Percentiles rank a stretch among this genome's conserved stretches.
Conservation (phyloP, 805 yeast species). For the Yamadazyma akitaensis region DNA sequence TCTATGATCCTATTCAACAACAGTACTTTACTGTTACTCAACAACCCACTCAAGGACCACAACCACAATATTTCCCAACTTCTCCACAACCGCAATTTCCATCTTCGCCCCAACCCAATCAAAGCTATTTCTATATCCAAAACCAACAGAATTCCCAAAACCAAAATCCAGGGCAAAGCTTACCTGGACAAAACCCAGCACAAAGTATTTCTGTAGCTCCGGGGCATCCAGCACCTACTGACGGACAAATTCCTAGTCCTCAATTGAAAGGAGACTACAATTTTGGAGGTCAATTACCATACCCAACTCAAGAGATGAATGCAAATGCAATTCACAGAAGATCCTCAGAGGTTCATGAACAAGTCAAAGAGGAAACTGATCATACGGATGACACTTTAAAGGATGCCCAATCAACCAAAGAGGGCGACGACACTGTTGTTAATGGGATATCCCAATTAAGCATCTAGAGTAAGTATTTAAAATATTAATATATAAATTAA, state of each 20-base stretch:
- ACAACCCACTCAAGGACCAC: slow-evolving; percentile 26
- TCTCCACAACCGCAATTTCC: slow-evolving; percentile 28
- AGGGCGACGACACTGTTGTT: background rate
- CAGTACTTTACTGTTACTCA: slow-evolving; percentile 41
- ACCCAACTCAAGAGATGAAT: slow-evolving; percentile 12
- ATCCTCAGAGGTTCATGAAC: background rate
- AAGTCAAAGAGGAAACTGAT: background rate
- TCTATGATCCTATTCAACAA: slow-evolving; percentile 44
- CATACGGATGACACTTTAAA: background rate
- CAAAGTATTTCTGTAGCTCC: slow-evolving; percentile 1
- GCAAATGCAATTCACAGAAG: background rate
- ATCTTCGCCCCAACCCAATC: slow-evolving; percentile 16
- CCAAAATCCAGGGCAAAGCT: background rate
- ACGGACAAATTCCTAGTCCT: background rate
- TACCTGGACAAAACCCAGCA: slow-evolving; percentile 2
- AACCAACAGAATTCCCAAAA: background rate
- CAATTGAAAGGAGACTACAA: slow-evolving; percentile 8
- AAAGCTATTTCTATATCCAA: slow-evolving; percentile 7
- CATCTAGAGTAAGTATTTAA: slow-evolving; percentile 1
- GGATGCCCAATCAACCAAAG: background rate
- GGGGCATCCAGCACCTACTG: slow-evolving; percentile 1
- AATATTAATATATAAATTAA: slow-evolving; percentile 5
- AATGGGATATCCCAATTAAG: background rate
- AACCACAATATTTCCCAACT: slow-evolving; percentile 38
- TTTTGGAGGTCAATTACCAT: slow-evolving; percentile 19